Percentiles rank a stretch among this genome's conserved stretches.
These are phyloP conservation scores for Blastobotrys mokoenaii DNA, from an alignment of 805 yeast genomes.

Conservation along the genomic window DNA sequence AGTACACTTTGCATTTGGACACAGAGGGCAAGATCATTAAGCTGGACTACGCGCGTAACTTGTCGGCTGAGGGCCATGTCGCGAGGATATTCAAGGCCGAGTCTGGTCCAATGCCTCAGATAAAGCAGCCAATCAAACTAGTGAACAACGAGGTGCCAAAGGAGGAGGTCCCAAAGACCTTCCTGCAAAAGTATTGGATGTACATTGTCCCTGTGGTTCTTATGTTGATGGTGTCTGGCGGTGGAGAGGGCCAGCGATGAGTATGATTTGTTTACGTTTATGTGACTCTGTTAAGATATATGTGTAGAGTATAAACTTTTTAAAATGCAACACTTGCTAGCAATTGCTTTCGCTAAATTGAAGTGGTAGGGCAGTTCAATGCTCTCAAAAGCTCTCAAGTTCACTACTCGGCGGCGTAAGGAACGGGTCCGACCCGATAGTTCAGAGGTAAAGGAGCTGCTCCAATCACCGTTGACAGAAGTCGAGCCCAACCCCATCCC, in stretches of 20 bases:
- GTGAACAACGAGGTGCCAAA: slow-evolving; percentile 22
- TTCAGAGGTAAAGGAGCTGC: too few species aligned
- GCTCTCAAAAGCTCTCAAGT: too few species aligned
- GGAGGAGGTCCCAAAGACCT: slow-evolving; percentile 18
- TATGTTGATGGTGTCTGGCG: slow-evolving; percentile 20
- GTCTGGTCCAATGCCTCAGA: slow-evolving; percentile 16
- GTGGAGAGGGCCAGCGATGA: slow-evolving; percentile 2
- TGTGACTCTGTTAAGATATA: not conserved
- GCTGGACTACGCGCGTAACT: slow-evolving; percentile 9
- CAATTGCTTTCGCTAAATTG: too few species aligned
- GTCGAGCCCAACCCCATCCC: too few species aligned
- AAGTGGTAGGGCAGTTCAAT: too few species aligned
- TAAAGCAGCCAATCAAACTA: slow-evolving; percentile 18
- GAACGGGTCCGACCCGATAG: too few species aligned
- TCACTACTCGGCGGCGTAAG: too few species aligned
- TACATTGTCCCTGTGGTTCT: slow-evolving; percentile 21
- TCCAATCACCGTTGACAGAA: too few species aligned
- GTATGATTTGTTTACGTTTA: not conserved
- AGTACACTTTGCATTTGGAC: not conserved
- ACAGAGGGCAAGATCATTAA: slow-evolving; percentile 1
- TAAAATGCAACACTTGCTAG: too few species aligned
- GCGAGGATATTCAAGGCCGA: not conserved
- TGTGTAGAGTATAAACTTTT: too few species aligned
- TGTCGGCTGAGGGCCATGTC: not conserved
- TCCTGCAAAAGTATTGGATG: slow-evolving; percentile 25